phyloP scores from a whole-genome alignment of 192 early-diverging fungal genomes.

The Coemansia javaensis region DNA sequence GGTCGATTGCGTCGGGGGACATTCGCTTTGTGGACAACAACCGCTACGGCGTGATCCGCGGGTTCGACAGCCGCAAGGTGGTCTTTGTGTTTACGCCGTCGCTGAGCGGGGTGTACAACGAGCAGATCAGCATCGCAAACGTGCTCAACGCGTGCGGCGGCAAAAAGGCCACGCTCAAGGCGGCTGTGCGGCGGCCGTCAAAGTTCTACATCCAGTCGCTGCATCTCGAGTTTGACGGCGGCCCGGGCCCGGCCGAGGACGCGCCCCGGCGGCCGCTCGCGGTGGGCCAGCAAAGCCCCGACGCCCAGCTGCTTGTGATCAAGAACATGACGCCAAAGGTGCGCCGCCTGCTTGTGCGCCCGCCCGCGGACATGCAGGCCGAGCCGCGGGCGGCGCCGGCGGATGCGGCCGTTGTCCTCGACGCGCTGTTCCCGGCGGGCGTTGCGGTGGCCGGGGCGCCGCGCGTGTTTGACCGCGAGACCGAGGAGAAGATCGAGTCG shows the following conservation, averaged over 20 bases:
- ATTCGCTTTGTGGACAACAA: constrained; percentile 67
- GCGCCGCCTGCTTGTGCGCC: constrained; percentile 58
- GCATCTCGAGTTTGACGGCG: constrained; percentile 67
- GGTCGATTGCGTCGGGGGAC: constrained; percentile 90
- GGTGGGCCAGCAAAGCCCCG: constrained; percentile 52
- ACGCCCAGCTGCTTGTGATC: constrained; percentile 62
- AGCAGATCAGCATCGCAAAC: constrained; percentile 83
- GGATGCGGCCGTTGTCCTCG: constrained; percentile 8
- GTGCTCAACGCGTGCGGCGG: constrained; percentile 78
- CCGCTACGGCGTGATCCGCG: constrained; percentile 81
- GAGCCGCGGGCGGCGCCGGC: neutral
- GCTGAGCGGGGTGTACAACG: constrained; percentile 80
- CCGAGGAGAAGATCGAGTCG: constrained; percentile 93
- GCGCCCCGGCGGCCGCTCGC: constrained; percentile 50
- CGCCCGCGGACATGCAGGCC: constrained; percentile 1
- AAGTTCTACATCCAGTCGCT: constrained; percentile 78
- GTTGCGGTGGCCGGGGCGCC: constrained; percentile 1
- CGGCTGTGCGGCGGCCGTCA: constrained; percentile 79
- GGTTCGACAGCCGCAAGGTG: constrained; percentile 85
- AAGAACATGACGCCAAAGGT: constrained; percentile 80
- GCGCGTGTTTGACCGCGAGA: constrained; percentile 40
- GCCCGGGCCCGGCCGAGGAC: neutral
- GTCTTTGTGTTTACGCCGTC: constrained; percentile 91
- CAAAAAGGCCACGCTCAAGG: constrained; percentile 80
- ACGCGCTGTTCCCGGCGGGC: constrained; percentile 27